Base-by-base conservation (phyloP, 2,329 filamentous ascomycete species). In the Diaporthe citrichinensis region DNA sequence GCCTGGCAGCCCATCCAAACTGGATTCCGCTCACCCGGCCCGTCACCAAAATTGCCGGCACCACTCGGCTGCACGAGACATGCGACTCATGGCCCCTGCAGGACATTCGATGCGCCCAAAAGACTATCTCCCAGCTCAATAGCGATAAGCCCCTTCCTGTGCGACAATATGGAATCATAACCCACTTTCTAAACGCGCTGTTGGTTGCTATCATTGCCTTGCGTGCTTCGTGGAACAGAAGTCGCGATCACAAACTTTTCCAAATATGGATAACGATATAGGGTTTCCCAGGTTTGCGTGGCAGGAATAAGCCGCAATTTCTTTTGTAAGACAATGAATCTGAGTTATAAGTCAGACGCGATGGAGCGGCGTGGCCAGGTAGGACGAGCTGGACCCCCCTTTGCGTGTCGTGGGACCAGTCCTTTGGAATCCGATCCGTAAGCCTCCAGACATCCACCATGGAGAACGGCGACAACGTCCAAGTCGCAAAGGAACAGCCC, bases 181-280 rank as follows among this genome's bases (percentile, higher is more conserved):
- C 65, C 65, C 65, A 68, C 65, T 68, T 44, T 65, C 65, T 36
- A 23, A 39, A 3, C 25, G 12, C 46, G 12, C 53, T 28, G 34
- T 39, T 68, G 65, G 65, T 5, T n/a, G 28, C 17, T 53, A 39
- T 68, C 46, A 53, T 28, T 8, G 65, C 34, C 65, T 68, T 68
- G 65, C 65, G 65, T 68, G 65, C 31, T 68, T 53, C 65, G 46
- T 68, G 46, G 65, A 68, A 68, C 65, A 39, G n/a, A 68, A 68
- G n/a, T 41, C 65, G 65, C 65, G 49, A 68, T 68, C n/a, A 39
- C 46, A 25, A 2, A 28, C 14, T 39, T 25, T 68, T 53, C 34
- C 31, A 7, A 3, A 68, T 10, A 6, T 39, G n/a, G 31, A 34
- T 20, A 12, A 53, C 12, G 4, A 23, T 39, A 25, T 20, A 17